Percentiles rank a stretch among this genome's conserved stretches.
Evolutionary conservation across 2,329 filamentous ascomycete species (phyloP).

Genomic region (Ascocoryne sarcoides): DNA sequence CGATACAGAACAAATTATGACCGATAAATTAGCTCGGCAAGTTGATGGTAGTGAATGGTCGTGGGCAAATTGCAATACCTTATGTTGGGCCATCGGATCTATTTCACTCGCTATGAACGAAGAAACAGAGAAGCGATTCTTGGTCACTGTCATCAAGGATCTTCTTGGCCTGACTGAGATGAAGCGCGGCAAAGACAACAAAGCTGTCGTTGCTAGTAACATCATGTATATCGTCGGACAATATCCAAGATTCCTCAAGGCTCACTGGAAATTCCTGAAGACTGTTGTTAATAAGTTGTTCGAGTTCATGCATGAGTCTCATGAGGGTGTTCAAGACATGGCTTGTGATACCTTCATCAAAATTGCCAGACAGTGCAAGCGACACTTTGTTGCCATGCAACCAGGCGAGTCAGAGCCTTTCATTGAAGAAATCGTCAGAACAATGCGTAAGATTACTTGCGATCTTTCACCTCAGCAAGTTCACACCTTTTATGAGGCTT

Average conservation of each 20-base stretch:
- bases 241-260: slow-evolving; percentile 95
- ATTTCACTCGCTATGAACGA: slow-evolving; percentile 99
- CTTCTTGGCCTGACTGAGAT: slow-evolving; percentile 93
- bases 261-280: slow-evolving; percentile 99
- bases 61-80: slow-evolving; percentile 98
- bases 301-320: slow-evolving; percentile 99
- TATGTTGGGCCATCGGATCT: slow-evolving; percentile 98
- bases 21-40: slow-evolving; percentile 90
- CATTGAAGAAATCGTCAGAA: slow-evolving; percentile 96
- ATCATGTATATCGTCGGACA: slow-evolving; percentile 99
- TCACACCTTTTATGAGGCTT: slow-evolving; percentile 98
- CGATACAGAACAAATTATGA: slow-evolving; percentile 98
- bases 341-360: slow-evolving; percentile 99
- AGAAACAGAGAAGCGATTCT: slow-evolving; percentile 95
- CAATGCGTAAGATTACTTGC: slow-evolving; percentile 89
- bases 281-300: slow-evolving; percentile 99
- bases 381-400: slow-evolving; percentile 94
- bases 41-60: slow-evolving; percentile 97
- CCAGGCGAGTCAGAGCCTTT: slow-evolving; percentile 92
- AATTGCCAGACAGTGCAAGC: slow-evolving; percentile 95
- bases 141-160: slow-evolving; percentile 98
- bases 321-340: slow-evolving; percentile 99
- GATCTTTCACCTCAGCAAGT: slow-evolving; percentile 95
- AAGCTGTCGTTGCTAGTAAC: slow-evolving; percentile 96
- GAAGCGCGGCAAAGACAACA: slow-evolving; percentile 99